Percentiles rank a stretch among this genome's conserved stretches.
phyloP scores from a whole-genome alignment of 768 basidiomycete genomes.

The Crepidotus variabilis region DNA sequence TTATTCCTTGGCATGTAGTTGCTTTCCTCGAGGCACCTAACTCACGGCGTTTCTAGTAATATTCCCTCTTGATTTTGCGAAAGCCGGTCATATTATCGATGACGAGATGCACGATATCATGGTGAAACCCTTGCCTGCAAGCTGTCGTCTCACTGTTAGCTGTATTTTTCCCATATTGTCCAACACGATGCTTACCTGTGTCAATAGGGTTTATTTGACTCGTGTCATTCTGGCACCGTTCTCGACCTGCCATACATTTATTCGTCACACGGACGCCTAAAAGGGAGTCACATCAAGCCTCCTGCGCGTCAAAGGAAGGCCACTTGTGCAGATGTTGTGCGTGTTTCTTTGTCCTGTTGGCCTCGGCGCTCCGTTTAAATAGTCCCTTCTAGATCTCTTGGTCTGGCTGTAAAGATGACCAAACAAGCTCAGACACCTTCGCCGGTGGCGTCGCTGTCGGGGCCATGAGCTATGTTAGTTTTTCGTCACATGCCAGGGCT shows the following conservation, averaged over 20 bases:
- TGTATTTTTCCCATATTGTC: background rate
- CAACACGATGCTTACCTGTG: background rate
- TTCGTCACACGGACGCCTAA: slow-evolving; percentile 53
- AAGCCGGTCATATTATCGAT: slow-evolving; percentile 73
- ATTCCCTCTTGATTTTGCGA: slow-evolving; percentile 84
- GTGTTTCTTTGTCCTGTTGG: slow-evolving; percentile 11
- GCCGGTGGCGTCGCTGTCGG: slow-evolving; percentile 63
- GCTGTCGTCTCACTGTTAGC: slow-evolving; percentile 51
- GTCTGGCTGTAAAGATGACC: slow-evolving; percentile 66
- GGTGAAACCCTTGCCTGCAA: slow-evolving; percentile 42
- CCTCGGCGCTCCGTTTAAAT: background rate
- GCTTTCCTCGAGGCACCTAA: background rate
- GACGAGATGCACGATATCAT: slow-evolving; percentile 51
- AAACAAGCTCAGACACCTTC: slow-evolving; percentile 72
- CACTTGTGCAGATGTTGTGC: slow-evolving; percentile 67
- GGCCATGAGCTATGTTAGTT: slow-evolving; percentile 74
- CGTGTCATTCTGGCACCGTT: slow-evolving; percentile 54
- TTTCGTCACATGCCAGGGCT: background rate
- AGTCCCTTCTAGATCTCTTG: slow-evolving; percentile 52
- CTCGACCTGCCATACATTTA: slow-evolving; percentile 54
- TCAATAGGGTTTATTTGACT: slow-evolving; percentile 47
- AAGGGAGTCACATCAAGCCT: slow-evolving; percentile 35
- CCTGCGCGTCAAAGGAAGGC: slow-evolving; percentile 37
- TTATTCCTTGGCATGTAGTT: background rate
- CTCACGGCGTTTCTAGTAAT: slow-evolving; percentile 48